Conservation (phyloP, 257 asterid genomes). For the Solanum appendiculatum region DNA sequence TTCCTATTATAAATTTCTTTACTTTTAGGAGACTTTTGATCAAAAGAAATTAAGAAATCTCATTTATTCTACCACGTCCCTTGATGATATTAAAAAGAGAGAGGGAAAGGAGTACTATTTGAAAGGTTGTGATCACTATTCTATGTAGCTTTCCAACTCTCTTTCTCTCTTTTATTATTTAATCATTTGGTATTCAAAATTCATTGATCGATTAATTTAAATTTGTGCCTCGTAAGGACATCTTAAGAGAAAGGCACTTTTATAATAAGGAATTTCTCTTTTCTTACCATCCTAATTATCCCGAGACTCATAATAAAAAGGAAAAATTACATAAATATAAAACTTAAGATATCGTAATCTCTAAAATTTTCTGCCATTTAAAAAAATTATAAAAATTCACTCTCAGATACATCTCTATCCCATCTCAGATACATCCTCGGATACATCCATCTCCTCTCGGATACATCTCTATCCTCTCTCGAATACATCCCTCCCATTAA, state of each 20-base stretch:
- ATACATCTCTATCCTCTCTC: too few relatives aligned
- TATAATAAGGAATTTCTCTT: neutral
- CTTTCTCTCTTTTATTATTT: neutral
- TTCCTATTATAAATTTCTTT: neutral
- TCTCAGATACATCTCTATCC: too few relatives aligned
- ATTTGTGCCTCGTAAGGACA: neutral
- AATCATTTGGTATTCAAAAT: neutral
- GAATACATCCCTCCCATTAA: too few relatives aligned
- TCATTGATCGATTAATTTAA: neutral
- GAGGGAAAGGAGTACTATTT: neutral
- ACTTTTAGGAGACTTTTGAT: neutral
- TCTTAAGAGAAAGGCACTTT: neutral
- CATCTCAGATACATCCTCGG: too few relatives aligned
- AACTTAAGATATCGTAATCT: too few relatives aligned
- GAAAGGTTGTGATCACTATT: neutral
- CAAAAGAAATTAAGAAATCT: neutral
- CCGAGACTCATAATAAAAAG: neutral
- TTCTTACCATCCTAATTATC: neutral
- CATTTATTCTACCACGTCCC: neutral
- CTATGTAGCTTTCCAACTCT: neutral
- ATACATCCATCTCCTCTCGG: too few relatives aligned
- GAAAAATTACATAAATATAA: too few relatives aligned
- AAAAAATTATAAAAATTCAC: too few relatives aligned
- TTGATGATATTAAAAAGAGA: neutral
- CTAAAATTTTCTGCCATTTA: too few relatives aligned